phyloP scores from a whole-genome alignment of 75 land plant genomes.

The Picea sitchensis region DNA sequence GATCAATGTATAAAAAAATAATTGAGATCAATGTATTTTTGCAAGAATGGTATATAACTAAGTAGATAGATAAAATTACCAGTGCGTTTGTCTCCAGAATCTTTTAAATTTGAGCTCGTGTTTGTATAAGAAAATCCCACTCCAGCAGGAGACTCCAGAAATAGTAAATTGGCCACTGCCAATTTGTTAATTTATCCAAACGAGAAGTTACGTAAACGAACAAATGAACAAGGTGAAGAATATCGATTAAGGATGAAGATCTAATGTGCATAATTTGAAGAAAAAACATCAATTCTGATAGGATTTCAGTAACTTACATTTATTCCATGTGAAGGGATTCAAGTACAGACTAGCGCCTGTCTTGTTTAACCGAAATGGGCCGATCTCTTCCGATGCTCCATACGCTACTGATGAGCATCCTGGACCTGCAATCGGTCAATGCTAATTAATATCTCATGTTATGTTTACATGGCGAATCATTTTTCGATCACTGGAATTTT shows the following conservation, averaged over 20 bases:
- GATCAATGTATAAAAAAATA: not conserved
- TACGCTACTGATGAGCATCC: slow-evolving; percentile 91
- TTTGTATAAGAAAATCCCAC: slow-evolving; percentile 78
- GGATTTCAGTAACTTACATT: slow-evolving; percentile 29
- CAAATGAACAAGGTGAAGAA: too few relatives aligned
- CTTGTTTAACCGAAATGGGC: slow-evolving; percentile 67
- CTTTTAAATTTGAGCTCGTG: slow-evolving; percentile 46
- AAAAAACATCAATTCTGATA: too few relatives aligned
- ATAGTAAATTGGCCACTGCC: slow-evolving; percentile 59
- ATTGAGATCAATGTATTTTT: not conserved
- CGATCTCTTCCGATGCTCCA: slow-evolving; percentile 85
- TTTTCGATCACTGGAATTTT: too few relatives aligned
- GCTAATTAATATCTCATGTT: too few relatives aligned
- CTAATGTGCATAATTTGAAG: too few relatives aligned
- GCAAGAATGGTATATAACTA: not conserved
- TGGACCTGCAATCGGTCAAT: slow-evolving; percentile 53
- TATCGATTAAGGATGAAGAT: too few relatives aligned
- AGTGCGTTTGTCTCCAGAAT: slow-evolving; percentile 51
- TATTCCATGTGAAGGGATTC: slow-evolving; percentile 71
- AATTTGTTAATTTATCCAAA: not conserved
- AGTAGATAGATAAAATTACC: slow-evolving; percentile 18
- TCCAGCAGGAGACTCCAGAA: slow-evolving; percentile 76
- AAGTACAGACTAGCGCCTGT: slow-evolving; percentile 53
- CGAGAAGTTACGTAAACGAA: not conserved
- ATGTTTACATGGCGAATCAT: too few relatives aligned